phyloP scores from a whole-genome alignment of 2,329 filamentous ascomycete genomes.

The Penicillium rolfsii region DNA sequence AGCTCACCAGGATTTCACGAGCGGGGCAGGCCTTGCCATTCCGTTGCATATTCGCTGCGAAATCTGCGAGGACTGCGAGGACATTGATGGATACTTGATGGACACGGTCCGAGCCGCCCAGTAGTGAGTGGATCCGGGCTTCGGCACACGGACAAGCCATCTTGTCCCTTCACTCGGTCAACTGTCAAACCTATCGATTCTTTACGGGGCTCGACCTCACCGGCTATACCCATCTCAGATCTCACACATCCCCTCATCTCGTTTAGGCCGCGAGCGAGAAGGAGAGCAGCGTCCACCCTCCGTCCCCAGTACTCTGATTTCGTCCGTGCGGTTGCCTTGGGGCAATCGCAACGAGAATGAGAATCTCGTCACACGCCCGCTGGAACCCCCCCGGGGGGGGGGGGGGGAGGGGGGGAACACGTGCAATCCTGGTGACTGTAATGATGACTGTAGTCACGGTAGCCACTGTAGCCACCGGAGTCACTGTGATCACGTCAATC shows the following conservation, averaged over 20 bases:
- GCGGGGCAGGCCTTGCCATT: neutral
- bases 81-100: slow-evolving; percentile 6
- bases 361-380: slow-evolving; percentile 19
- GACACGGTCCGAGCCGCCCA: slow-evolving; percentile 37
- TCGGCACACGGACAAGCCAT: neutral
- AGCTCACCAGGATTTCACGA: neutral
- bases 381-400: slow-evolving; percentile 7
- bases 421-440: slow-evolving; percentile 13
- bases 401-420: slow-evolving; percentile 20
- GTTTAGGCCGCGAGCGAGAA: slow-evolving; percentile 36
- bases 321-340: slow-evolving; percentile 1
- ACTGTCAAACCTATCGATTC: neutral
- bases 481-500: neutral
- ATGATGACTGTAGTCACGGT: neutral
- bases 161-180: too few relatives aligned
- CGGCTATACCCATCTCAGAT: neutral
- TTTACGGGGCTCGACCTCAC: neutral
- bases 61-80: neutral
- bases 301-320: slow-evolving; percentile 10
- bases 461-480: neutral
- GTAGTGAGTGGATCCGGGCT: slow-evolving; percentile 12
- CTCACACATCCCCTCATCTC: slow-evolving; percentile 23
- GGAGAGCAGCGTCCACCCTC: slow-evolving; percentile 24
- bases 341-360: slow-evolving; percentile 10
- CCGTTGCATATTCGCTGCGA: neutral